A percentile compares a stretch with the other conserved stretches of the same genome.
These are phyloP conservation scores for Cornus suecica DNA, from an alignment of 148 eudicot genomes.

Conservation along the genomic window DNA sequence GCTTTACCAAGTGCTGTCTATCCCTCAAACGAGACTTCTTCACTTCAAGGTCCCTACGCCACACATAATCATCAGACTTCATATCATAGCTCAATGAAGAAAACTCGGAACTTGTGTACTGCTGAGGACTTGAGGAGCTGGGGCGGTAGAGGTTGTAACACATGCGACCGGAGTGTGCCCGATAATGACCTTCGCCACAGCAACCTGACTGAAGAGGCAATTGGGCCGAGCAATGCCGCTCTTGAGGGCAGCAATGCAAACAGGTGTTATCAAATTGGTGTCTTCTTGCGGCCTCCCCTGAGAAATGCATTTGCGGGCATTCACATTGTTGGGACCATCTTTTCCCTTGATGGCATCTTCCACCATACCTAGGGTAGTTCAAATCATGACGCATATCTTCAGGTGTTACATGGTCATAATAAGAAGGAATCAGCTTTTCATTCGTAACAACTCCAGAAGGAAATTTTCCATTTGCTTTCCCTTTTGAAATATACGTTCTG, in stretches of 20 bases:
- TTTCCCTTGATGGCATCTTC: constrained; percentile 24
- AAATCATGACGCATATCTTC: constrained; percentile 34
- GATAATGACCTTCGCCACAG: constrained; percentile 26
- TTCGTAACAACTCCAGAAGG: constrained; percentile 20
- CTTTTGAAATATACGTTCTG: constrained; percentile 22
- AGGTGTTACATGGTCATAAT: constrained; percentile 34
- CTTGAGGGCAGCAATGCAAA: constrained; percentile 39
- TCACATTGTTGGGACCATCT: constrained; percentile 28
- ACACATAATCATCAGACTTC: constrained; percentile 28
- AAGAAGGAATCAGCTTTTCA: constrained; percentile 30
- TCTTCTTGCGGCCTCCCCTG: constrained; percentile 45
- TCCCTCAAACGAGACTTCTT: constrained; percentile 35
- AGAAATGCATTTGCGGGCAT: constrained; percentile 37
- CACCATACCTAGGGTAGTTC: constrained; percentile 18
- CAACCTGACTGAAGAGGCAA: constrained; percentile 31
- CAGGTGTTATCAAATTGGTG: constrained; percentile 32
- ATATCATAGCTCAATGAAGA: constrained; percentile 32
- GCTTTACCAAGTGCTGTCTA: constrained; percentile 38
- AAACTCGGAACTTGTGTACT: constrained; percentile 28
- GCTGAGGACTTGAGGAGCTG: constrained; percentile 32
- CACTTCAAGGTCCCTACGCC: constrained; percentile 31
- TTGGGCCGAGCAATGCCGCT: constrained; percentile 46
- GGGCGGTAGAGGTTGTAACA: constrained; percentile 29
- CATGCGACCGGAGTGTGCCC: constrained; percentile 23
- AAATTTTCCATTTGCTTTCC: constrained; percentile 21